Conservation (phyloP, 441 rosid genomes). For the Cnidoscolus chayamansa region DNA sequence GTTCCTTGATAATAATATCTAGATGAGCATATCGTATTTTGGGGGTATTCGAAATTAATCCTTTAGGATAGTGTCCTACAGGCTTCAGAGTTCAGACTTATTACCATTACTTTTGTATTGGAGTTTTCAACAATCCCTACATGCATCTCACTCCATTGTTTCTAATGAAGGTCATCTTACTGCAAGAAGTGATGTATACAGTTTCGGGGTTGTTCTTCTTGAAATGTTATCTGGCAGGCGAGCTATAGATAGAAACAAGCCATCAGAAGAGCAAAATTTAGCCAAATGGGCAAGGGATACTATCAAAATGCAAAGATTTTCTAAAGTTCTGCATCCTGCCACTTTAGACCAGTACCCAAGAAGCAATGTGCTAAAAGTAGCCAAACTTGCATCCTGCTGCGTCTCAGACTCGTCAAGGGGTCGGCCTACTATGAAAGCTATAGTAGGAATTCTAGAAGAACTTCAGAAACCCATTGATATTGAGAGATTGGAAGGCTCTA, state of each 20-base stretch:
- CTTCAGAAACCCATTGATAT: conserved; percentile 34
- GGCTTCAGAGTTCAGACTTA: too few relatives aligned
- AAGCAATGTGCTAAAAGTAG: conserved; percentile 44
- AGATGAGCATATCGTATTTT: too few relatives aligned
- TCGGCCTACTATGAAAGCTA: conserved; percentile 59
- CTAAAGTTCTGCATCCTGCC: conserved; percentile 54
- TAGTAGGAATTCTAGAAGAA: conserved; percentile 48
- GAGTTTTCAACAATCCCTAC: background rate
- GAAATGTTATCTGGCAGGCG: conserved; percentile 72
- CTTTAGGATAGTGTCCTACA: too few relatives aligned
- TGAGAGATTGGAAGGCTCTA: background rate
- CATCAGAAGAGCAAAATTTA: conserved; percentile 60
- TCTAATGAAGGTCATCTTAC: conserved; percentile 53
- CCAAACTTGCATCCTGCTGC: conserved; percentile 54
- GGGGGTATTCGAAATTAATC: too few relatives aligned
- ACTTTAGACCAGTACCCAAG: conserved; percentile 54
- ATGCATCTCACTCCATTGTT: conserved; percentile 5
- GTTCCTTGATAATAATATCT: too few relatives aligned
- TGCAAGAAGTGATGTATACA: conserved; percentile 63
- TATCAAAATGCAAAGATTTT: conserved; percentile 52
- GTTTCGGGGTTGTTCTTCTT: conserved; percentile 79
- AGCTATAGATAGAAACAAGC: conserved; percentile 62
- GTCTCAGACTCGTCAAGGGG: conserved; percentile 51
- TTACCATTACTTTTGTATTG: too few relatives aligned
- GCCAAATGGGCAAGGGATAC: conserved; percentile 71